Conservation (phyloP, 805 yeast genomes). For the Kodamaea leandrae region DNA sequence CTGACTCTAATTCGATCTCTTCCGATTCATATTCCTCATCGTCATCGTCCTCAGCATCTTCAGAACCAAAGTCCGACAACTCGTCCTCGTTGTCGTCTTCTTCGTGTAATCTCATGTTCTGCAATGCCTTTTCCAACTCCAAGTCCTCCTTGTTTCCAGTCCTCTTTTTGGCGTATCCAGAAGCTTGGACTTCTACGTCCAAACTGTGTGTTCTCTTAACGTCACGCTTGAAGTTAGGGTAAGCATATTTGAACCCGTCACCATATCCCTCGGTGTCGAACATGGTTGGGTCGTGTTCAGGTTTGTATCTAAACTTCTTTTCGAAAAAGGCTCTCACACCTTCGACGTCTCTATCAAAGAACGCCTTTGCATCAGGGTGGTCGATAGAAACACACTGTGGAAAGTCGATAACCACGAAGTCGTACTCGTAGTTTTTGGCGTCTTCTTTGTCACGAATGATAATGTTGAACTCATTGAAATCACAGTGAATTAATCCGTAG, state of each 20-base stretch:
- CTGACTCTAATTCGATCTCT: conserved; percentile 29
- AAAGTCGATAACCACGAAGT: conserved; percentile 92
- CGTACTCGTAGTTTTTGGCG: conserved; percentile 49
- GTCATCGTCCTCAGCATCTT: conserved; percentile 24
- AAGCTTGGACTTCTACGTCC: conserved; percentile 87
- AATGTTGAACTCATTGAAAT: conserved; percentile 94
- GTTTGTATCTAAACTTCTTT: conserved; percentile 71
- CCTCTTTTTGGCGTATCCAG: conserved; percentile 62
- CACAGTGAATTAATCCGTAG: conserved; percentile 94
- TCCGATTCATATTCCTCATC: conserved; percentile 37
- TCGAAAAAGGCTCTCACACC: conserved; percentile 83
- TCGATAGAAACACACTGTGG: conserved; percentile 96
- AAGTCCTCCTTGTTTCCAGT: conserved; percentile 41
- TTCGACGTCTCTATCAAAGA: conserved; percentile 89
- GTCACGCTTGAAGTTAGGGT: conserved; percentile 79
- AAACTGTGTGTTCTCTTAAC: conserved; percentile 63
- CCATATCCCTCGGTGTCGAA: conserved; percentile 78
- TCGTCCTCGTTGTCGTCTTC: conserved; percentile 23
- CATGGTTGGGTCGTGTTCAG: conserved; percentile 66
- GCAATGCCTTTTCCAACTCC: conserved; percentile 76
- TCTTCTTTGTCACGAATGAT: conserved; percentile 69
- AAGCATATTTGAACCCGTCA: conserved; percentile 70
- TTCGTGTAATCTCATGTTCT: conserved; percentile 54
- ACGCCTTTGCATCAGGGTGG: conserved; percentile 83
- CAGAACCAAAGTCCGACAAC: conserved; percentile 8